These are phyloP conservation scores for Cinnamomum micranthum DNA, from an alignment of 164 flowering plant species.

Conservation along the genomic window DNA sequence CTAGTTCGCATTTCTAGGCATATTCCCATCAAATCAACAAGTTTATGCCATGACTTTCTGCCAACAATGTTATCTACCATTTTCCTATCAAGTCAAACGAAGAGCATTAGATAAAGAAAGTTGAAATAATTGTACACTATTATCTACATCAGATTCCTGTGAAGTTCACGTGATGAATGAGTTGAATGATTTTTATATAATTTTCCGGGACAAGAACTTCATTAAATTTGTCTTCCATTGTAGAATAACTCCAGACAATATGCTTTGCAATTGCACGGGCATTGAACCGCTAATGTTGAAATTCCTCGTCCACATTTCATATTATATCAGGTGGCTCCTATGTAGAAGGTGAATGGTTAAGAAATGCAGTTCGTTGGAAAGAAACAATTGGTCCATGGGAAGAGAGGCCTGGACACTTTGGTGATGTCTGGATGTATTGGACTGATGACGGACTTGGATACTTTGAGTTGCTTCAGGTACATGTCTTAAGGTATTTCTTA, in stretches of 20 bases:
- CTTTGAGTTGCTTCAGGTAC: constrained; percentile 85
- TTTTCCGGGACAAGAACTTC: neutral
- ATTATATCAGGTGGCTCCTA: constrained; percentile 70
- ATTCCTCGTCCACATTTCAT: neutral
- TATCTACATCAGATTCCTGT: neutral
- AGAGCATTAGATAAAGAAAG: neutral
- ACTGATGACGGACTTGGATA: constrained; percentile 96
- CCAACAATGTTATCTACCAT: neutral
- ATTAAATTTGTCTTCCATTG: neutral
- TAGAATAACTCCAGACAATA: neutral
- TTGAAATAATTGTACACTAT: neutral
- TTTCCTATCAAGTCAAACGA: neutral
- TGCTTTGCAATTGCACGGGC: constrained; percentile 3
- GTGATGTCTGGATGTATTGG: constrained; percentile 96
- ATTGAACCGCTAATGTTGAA: neutral
- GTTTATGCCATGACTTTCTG: neutral
- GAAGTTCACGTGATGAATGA: neutral
- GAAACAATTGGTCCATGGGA: constrained; percentile 92
- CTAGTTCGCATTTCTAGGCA: neutral
- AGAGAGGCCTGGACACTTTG: constrained; percentile 91
- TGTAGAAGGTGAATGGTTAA: constrained; percentile 87
- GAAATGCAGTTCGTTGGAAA: constrained; percentile 95
- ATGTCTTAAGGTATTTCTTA: constrained; percentile 10
- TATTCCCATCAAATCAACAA: constrained; percentile 1
- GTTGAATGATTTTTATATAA: neutral